Percentiles rank a stretch among this genome's conserved stretches.
These are phyloP conservation scores for Phaffomyces opuntiae DNA, from an alignment of 805 yeast species.

Conservation along the genomic window DNA sequence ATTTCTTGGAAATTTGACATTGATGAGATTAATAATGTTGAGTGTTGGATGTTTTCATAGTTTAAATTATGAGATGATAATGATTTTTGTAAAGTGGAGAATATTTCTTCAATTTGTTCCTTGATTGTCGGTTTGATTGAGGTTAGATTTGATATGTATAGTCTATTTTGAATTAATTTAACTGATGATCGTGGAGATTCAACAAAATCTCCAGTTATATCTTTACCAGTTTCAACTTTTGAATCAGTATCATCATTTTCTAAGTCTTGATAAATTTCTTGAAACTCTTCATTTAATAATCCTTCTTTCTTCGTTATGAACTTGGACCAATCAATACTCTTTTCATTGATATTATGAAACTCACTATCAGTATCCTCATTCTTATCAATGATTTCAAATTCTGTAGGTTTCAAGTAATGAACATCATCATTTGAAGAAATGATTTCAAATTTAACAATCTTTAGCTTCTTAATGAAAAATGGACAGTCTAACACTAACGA, in stretches of 20 bases:
- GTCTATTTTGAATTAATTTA: conserved; percentile 22
- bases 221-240: neutral
- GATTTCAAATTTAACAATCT: conserved; percentile 14
- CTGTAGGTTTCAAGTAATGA: conserved; percentile 48
- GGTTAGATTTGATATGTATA: conserved; percentile 40
- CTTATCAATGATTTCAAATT: conserved; percentile 41
- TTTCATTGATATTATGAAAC: conserved; percentile 13
- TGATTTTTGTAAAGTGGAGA: conserved; percentile 33
- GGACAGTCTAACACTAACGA: conserved; percentile 89
- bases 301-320: conserved; percentile 12
- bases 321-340: conserved; percentile 18
- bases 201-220: neutral
- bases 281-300: conserved; percentile 35
- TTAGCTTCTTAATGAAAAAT: conserved; percentile 52
- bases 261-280: conserved; percentile 24
- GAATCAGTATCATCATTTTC: neutral
- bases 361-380: conserved; percentile 17
- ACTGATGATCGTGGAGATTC: conserved; percentile 1
- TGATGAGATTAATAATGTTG: conserved; percentile 52
- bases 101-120: conserved; percentile 43
- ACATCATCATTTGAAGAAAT: conserved; percentile 51
- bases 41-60: conserved; percentile 46
- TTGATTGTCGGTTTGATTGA: conserved; percentile 22
- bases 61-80: conserved; percentile 27
- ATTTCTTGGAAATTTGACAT: conserved; percentile 60